Evolutionary conservation across 2,329 filamentous ascomycete genomes (phyloP).

Genomic region (Phaeosphaeriaceae sp.): DNA sequence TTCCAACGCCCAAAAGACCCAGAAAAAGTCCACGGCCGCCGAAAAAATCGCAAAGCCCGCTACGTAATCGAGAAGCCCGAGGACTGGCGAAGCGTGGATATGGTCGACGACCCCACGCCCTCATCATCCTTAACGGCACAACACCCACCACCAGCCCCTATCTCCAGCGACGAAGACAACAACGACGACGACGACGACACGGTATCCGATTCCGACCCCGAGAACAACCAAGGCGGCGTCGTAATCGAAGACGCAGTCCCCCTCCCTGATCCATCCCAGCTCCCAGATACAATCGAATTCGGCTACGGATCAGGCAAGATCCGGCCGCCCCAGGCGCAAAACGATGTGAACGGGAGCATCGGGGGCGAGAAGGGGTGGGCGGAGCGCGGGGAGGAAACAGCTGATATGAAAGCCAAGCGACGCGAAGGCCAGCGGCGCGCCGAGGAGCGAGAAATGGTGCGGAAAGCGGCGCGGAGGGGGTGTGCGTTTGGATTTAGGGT

Average conservation of each 20-base stretch:
- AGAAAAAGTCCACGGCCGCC: conserved; percentile 53
- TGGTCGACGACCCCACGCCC: conserved; percentile 41
- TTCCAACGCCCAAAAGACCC: conserved; percentile 57
- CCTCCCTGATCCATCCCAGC: not conserved
- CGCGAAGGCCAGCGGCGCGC: conserved; percentile 57
- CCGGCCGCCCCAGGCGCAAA: conserved; percentile 51
- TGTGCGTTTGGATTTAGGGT: conserved; percentile 62
- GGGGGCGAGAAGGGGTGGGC: conserved; percentile 63
- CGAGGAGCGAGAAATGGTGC: conserved; percentile 63
- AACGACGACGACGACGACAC: too few species aligned
- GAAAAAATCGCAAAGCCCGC: conserved; percentile 54
- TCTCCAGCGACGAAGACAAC: conserved; percentile 14
- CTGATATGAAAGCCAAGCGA: conserved; percentile 58
- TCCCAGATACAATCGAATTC: conserved; percentile 26
- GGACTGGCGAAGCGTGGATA: conserved; percentile 55
- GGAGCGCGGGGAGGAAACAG: conserved; percentile 60
- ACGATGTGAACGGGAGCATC: conserved; percentile 63
- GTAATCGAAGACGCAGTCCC: conserved; percentile 11
- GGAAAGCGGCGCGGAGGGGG: conserved; percentile 66
- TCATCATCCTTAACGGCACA: not conserved
- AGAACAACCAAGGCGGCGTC: conserved; percentile 22
- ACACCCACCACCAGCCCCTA: conserved; percentile 3
- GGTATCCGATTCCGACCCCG: conserved; percentile 20
- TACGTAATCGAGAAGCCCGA: conserved; percentile 46
- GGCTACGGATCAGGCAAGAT: conserved; percentile 41